Evolutionary conservation across 305 asterid species (phyloP), one percentile per base, ranked within the genome.

Genomic region (Fraxinus baroniana): DNA sequence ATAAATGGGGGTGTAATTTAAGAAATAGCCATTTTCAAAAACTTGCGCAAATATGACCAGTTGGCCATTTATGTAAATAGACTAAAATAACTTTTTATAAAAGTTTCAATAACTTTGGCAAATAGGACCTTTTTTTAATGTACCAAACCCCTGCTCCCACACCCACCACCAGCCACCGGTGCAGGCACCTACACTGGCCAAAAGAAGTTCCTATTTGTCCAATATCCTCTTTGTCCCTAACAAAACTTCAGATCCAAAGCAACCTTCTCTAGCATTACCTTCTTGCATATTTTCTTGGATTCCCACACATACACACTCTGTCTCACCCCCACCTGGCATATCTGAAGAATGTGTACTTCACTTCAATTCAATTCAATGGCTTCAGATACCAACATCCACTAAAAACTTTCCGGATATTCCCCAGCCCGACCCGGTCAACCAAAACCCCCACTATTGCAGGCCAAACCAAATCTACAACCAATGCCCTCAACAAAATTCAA

Each of bases 301-400:
- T 85, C 86, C 83, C 12, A 13, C 41, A 15, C 74, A 7, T 66
- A 79, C 84, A 5, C 30, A 37, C 80, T 68, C 81, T 52, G 76
- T 55, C 64, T 55, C 64, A 55, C 24, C 22, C 66, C 26, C 64
- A 20, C 64, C 86, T 79, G 22, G 36, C 81, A 3, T 71, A 1
- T 18, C 66, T 55, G 66, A 18, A n/a, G 10, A 6, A 55, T 1
- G 0, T 55, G 26, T 44, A 72, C 41, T 82, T 73, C 49, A 36
- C 41, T 82, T 73, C 87, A 78, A n/a, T 72, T 52, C 85, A 81
- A 82, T 81, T 84, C 80, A 86, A 88, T 90, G 95, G 86, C 92
- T 17, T 82, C 93, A 37, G 88, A 82, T 77, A 49, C 24, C 77
- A 79, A 8, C 24, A 36, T 30, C 55, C 79, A 85, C 80, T 81